Conservation (phyloP, 371 early-diverging fungal species). For the Nematocida parisii region DNA sequence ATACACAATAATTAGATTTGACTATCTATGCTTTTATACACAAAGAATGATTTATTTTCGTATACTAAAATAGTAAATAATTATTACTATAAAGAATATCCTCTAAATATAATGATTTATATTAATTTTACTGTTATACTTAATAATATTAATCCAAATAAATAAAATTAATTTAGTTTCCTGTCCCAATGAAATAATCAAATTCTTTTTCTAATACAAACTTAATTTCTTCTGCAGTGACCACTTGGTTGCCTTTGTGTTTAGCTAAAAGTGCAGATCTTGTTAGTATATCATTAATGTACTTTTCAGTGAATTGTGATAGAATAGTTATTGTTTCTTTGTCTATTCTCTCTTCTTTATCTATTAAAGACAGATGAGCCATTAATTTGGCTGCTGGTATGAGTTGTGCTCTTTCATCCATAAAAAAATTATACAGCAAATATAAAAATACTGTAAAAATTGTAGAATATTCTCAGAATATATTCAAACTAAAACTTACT, state of each 20-base stretch:
- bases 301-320: constrained; percentile 69
- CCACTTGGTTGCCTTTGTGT: constrained; percentile 61
- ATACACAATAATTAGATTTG: no score
- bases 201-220: constrained; percentile 70
- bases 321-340: constrained; percentile 60
- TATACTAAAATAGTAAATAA: no score
- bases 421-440: constrained; percentile 31
- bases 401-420: constrained; percentile 55
- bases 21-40: no score
- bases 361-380: constrained; percentile 24
- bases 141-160: no score
- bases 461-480: not conserved
- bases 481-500: not conserved
- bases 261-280: constrained; percentile 64
- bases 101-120: no score
- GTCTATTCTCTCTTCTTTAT: constrained; percentile 63
- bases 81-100: no score
- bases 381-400: constrained; percentile 36
- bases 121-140: no score
- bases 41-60: no score
- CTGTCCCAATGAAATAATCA: constrained; percentile 67
- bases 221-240: constrained; percentile 64
- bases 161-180: not conserved
- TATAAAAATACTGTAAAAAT: not conserved
- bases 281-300: constrained; percentile 67